A percentile compares a stretch with the other conserved stretches of the same genome.
Conservation (phyloP, 2,329 filamentous ascomycete species). For the Chlorencoelia australis region DNA sequence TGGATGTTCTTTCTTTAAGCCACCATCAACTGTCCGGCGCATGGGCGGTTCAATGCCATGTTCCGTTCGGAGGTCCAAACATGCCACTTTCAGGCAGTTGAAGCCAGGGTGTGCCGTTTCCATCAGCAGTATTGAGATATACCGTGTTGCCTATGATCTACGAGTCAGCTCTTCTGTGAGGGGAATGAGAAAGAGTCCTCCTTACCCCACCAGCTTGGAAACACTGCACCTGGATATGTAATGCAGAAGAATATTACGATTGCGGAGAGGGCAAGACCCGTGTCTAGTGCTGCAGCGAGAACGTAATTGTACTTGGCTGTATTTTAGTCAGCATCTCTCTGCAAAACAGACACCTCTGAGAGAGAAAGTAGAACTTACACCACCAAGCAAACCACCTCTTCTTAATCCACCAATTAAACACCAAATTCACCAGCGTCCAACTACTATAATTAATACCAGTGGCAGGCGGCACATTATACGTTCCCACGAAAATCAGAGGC, state of each 20-base stretch:
- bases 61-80: constrained; percentile 2
- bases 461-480: constrained; percentile 37
- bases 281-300: constrained; percentile 60
- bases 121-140: constrained; percentile 18
- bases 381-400: constrained; percentile 58
- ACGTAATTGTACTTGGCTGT: constrained; percentile 73
- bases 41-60: constrained; percentile 3
- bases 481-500: constrained; percentile 23
- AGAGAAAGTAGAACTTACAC: constrained; percentile 47
- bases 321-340: constrained; percentile 35
- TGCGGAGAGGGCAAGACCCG: constrained; percentile 55
- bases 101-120: constrained; percentile 9
- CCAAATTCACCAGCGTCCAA: constrained; percentile 60
- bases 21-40: background rate
- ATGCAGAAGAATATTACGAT: constrained; percentile 61
- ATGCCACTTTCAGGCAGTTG: constrained; percentile 2
- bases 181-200: constrained; percentile 41
- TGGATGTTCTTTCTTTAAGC: background rate
- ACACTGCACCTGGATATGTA: constrained; percentile 49
- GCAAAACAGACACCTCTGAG: constrained; percentile 55
- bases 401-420: constrained; percentile 62
- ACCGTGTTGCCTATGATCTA: constrained; percentile 39
- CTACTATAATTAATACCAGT: constrained; percentile 65
- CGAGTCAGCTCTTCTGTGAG: constrained; percentile 50
- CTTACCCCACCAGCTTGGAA: constrained; percentile 61